Evolutionary conservation across 2,329 filamentous ascomycete species (phyloP).

Genomic region (Geosmithia morbida): DNA sequence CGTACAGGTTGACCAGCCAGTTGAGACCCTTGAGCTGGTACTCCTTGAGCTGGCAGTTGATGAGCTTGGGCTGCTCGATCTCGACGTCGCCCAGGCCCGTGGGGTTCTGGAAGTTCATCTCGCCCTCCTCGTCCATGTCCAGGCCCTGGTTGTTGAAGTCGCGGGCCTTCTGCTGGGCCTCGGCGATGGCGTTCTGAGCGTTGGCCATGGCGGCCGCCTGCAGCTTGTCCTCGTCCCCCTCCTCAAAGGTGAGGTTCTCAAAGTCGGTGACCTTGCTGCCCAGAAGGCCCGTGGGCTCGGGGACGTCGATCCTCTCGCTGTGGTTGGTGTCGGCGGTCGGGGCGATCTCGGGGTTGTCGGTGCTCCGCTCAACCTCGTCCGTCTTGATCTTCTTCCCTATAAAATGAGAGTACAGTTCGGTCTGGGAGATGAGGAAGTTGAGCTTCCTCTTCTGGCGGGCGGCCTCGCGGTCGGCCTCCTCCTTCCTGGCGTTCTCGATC

Average conservation of each 20-base stretch:
- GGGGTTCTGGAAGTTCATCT: conserved; percentile 99
- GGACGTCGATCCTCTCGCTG: conserved; percentile 28
- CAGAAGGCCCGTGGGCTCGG: conserved; percentile 37
- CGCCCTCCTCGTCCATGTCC: conserved; percentile 75
- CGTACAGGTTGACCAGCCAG: conserved; percentile 97
- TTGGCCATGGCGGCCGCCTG: conserved; percentile 84
- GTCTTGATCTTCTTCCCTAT: conserved; percentile 99
- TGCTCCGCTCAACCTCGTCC: conserved; percentile 81
- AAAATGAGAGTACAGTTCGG: conserved; percentile 97
- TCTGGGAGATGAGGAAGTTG: conserved; percentile 98
- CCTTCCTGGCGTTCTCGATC: conserved; percentile 89
- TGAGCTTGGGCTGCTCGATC: conserved; percentile 84
- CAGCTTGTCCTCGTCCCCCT: conserved; percentile 74
- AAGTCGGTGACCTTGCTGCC: conserved; percentile 77
- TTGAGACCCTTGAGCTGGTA: conserved; percentile 99
- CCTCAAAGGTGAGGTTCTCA: conserved; percentile 89
- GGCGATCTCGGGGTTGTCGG: conserved; percentile 62
- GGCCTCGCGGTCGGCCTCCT: conserved; percentile 92
- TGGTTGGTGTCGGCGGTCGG: conserved; percentile 29
- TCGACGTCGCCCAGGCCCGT: conserved; percentile 89
- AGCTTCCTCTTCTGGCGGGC: conserved; percentile 97
- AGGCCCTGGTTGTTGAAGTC: conserved; percentile 71
- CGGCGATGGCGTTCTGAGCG: conserved; percentile 86
- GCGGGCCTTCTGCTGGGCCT: conserved; percentile 83
- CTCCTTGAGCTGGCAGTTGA: conserved; percentile 90